Base-by-base conservation (phyloP, 2,329 filamentous ascomycete genomes). In the Sporothrix phasma region DNA sequence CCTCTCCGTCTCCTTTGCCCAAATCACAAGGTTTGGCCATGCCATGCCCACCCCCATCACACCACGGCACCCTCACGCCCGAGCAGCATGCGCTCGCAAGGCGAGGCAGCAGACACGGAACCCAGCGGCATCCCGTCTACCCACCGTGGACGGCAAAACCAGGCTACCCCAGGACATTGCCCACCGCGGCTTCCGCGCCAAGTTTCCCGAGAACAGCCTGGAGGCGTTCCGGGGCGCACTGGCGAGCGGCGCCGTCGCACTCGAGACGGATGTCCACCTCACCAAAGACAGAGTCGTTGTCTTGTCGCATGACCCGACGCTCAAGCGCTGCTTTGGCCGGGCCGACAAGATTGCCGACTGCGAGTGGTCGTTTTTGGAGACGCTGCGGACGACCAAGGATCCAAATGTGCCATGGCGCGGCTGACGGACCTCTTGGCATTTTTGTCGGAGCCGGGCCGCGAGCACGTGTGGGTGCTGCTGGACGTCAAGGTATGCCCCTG, bases 261-360 rank as follows among this genome's bases (percentile, higher is more conserved):
- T 97, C 31, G 93, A 97, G 77, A 95, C 91, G 19, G 93, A 97
- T 71, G 75, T 97, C 8, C 92, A 95, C 73, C 76, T 97, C 39
- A 87, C 90, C 15, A 85, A 82, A 66, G 93, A 97, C 71, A 87
- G 88, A 6, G 86, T 96, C 0, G 88, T 96, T 0, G 90, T 97
- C 10, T 77, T 97, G 46, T 90, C 88, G 53, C 92, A 95, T 84
- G 92, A 97, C 72, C 78, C 83, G 5, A 86, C 84, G 2, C 79
- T 97, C 39, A 87, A 89, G 74, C 84, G 93, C 54, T 96, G 91
- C 74, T 97, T 89, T 73, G 92, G 92, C 13, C 76, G 84, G n/a
- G 79, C 87, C 37, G 81, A 86, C 39, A 87, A 84, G 70, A 82
- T 97, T 65, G 80, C 83, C 58, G 89, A 96, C 70, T 90, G 85